Percentiles rank a stretch among this genome's conserved stretches.
These are phyloP conservation scores for Elsinoe ampelina DNA, from an alignment of 2,329 filamentous ascomycete species.

Conservation along the genomic window DNA sequence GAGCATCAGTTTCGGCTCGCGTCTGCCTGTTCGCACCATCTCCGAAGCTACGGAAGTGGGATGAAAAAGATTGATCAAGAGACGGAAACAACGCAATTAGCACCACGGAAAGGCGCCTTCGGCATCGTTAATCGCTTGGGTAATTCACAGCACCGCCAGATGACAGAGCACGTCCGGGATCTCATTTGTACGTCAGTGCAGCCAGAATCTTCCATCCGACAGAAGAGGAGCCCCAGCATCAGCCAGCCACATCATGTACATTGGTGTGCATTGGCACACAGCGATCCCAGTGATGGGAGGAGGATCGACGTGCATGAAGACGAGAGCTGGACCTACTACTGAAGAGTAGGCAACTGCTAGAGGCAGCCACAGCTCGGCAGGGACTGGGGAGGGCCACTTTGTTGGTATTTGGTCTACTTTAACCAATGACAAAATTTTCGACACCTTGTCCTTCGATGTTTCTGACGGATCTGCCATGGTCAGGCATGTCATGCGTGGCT, in stretches of 20 bases:
- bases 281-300: background rate
- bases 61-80: background rate
- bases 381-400: background rate
- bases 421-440: background rate
- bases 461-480: background rate
- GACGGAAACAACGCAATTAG: background rate
- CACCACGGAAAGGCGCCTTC: background rate
- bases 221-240: background rate
- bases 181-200: background rate
- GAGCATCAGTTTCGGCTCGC: constrained; percentile 25
- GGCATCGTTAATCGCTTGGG: background rate
- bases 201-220: background rate
- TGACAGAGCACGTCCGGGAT: background rate
- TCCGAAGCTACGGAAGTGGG: background rate
- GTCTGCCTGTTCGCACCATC: constrained; percentile 19
- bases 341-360: background rate
- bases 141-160: background rate
- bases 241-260: background rate
- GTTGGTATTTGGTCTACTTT: background rate
- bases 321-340: background rate
- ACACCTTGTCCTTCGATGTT: background rate
- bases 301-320: background rate
- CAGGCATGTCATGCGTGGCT: background rate
- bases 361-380: background rate
- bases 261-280: background rate